Evolutionary conservation across 2,329 filamentous ascomycete genomes (phyloP).

Genomic region (Penicillium polonicum): DNA sequence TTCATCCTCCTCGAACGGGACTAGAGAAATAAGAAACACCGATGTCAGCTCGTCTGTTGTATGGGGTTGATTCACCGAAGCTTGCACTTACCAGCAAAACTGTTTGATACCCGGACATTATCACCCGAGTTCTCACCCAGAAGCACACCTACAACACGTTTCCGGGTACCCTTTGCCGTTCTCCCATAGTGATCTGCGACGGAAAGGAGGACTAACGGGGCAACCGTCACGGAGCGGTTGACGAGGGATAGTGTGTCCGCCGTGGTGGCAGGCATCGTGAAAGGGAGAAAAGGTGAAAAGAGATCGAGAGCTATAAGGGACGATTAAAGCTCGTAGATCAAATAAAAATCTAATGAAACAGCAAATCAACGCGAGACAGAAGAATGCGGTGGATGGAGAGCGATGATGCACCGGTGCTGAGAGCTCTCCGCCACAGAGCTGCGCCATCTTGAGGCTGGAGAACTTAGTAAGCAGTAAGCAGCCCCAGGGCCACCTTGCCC

Average conservation of each 20-base stretch:
- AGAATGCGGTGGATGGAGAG: slow-evolving; percentile 10
- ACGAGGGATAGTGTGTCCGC: slow-evolving; percentile 95
- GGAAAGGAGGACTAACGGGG: slow-evolving; percentile 94
- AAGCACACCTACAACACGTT: slow-evolving; percentile 89
- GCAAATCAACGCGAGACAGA: slow-evolving; percentile 6
- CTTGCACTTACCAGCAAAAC: slow-evolving; percentile 77
- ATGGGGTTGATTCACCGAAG: slow-evolving; percentile 4
- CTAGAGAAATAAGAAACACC: slow-evolving; percentile 48
- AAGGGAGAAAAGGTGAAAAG: slow-evolving; percentile 6
- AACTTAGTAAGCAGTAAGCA: slow-evolving; percentile 21
- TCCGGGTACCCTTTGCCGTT: slow-evolving; percentile 81
- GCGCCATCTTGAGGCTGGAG: slow-evolving; percentile 20
- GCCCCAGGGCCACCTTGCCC: background rate
- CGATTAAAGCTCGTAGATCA: slow-evolving; percentile 2
- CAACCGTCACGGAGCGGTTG: slow-evolving; percentile 92
- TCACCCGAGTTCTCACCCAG: slow-evolving; percentile 95
- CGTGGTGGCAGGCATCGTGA: slow-evolving; percentile 89
- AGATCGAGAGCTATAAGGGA: slow-evolving; percentile 1
- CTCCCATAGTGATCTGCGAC: slow-evolving; percentile 98
- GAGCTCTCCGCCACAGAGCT: slow-evolving; percentile 22
- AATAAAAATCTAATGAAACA: slow-evolving; percentile 4
- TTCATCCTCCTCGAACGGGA: slow-evolving; percentile 98
- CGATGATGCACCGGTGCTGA: slow-evolving; percentile 22
- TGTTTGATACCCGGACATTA: slow-evolving; percentile 96
- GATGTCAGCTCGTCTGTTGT: slow-evolving; percentile 21